phyloP scores from a whole-genome alignment of 1,284 basidiomycete species.

The Acaromyces ingoldii region DNA sequence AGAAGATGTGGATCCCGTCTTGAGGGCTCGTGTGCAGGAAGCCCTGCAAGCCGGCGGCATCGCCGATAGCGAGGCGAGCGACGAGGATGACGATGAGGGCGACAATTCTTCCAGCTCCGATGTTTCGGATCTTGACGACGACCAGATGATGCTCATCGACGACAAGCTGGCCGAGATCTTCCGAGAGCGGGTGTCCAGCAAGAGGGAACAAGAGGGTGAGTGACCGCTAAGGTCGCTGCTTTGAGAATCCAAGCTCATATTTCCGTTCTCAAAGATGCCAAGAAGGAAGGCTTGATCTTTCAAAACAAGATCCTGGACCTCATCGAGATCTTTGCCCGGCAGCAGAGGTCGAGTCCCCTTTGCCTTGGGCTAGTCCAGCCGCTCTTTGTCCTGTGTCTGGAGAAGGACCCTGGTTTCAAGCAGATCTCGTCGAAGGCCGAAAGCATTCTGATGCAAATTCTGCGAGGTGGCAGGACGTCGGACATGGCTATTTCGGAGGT shows the following conservation, averaged over 20 bases:
- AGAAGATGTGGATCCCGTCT: slow-evolving; percentile 61
- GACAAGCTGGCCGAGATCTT: slow-evolving; percentile 87
- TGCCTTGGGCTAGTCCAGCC: slow-evolving; percentile 68
- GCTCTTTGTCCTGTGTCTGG: slow-evolving; percentile 63
- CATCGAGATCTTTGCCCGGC: slow-evolving; percentile 74
- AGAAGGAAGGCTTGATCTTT: slow-evolving; percentile 63
- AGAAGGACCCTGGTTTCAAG: slow-evolving; percentile 58
- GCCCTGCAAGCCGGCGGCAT: slow-evolving; percentile 71
- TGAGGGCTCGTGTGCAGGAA: slow-evolving; percentile 71
- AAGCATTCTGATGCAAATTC: slow-evolving; percentile 68
- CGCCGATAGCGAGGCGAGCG: slow-evolving; percentile 56
- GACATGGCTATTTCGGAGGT: slow-evolving; percentile 50
- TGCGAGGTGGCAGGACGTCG: slow-evolving; percentile 58
- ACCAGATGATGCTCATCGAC: slow-evolving; percentile 95
- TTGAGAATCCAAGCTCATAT: neutral
- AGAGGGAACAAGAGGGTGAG: slow-evolving; percentile 64
- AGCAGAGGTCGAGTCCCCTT: slow-evolving; percentile 63
- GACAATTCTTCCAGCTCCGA: slow-evolving; percentile 21
- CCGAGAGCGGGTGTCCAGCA: slow-evolving; percentile 61
- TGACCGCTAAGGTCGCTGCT: slow-evolving; percentile 19
- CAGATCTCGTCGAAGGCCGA: slow-evolving; percentile 80
- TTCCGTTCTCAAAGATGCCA: slow-evolving; percentile 38
- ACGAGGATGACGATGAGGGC: slow-evolving; percentile 43
- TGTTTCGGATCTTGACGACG: slow-evolving; percentile 58
- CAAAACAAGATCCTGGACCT: slow-evolving; percentile 91